Evolutionary conservation across 2,329 filamentous ascomycete species (phyloP).

Genomic region (Corinectria fuckeliana): DNA sequence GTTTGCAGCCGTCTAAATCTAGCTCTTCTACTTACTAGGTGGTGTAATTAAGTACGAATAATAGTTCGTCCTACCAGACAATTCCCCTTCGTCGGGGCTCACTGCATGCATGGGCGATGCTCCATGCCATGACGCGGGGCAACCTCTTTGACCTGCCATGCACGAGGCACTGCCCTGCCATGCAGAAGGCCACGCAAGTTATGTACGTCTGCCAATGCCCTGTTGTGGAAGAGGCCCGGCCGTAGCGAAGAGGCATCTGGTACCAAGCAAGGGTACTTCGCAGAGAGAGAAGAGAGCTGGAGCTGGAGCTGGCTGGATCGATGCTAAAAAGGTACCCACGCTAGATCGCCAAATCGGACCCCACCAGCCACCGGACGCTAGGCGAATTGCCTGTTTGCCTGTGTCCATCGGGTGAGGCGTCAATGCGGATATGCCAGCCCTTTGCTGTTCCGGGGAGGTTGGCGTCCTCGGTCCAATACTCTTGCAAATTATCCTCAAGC

Average conservation of each 20-base stretch:
- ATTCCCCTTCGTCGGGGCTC: background rate
- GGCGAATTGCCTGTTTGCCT: constrained; percentile 7
- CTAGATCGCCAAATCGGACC: constrained; percentile 17
- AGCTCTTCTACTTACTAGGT: constrained; percentile 6
- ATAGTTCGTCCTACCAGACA: constrained; percentile 1
- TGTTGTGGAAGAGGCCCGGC: background rate
- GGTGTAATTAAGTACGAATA: constrained; percentile 2
- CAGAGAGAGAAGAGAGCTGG: background rate
- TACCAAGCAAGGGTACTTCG: too few species aligned
- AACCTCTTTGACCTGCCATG: background rate
- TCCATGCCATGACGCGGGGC: background rate
- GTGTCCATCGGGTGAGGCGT: background rate
- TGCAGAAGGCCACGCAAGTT: background rate
- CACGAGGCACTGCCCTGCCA: background rate
- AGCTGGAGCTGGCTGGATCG: constrained; percentile 9
- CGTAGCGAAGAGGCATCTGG: background rate
- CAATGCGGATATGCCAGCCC: constrained; percentile 1
- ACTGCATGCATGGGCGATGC: background rate
- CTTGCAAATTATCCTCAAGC: background rate
- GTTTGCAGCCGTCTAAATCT: constrained; percentile 2
- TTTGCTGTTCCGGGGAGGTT: background rate
- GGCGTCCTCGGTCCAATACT: background rate
- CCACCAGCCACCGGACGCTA: constrained; percentile 19
- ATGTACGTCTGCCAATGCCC: background rate
- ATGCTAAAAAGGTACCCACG: constrained; percentile 3